Evolutionary conservation across 139 green algal species (phyloP), one percentile per base, ranked within the genome.

Genomic region (Raphidocelis subcapitata): DNA sequence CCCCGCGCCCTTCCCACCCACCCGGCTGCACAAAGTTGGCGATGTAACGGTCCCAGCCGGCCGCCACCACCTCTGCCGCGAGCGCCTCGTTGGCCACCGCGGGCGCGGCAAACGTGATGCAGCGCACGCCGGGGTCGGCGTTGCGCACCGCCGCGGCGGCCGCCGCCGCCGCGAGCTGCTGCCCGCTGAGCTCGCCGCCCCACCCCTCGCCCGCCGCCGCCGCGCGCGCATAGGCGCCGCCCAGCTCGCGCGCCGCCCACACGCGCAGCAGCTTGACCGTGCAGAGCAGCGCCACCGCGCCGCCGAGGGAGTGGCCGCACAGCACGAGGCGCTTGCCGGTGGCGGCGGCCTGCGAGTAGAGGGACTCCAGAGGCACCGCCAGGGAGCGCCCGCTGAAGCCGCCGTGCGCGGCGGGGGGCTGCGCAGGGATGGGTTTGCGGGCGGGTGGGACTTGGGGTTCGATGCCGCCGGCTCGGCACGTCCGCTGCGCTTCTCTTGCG

Each of bases 21-120:
- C 69, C 69, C 64, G 70, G 70, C 31, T 70, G 21, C 14, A 77
- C 26, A 32, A 77, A 65, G 47, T 77, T 77, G 23, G 61, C 64
- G 31, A 77, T 77, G 61, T 56, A 77, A 41, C 62, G 51, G 61
- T 77, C 61, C 70, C 70, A 77, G 1, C 70, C 70, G 29, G 61
- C 61, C 18, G 52, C 47, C 23, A 62, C n/a, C 21, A 77, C 70
- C 61, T 77, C 70, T 23, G 61, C 47, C 70, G 69, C 31, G 10
- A 77, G 47, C 24, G 36, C 46, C 1, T 33, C 56, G 36, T 77
- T 77, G 4, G 70, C 70, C 3, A 77, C 61, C 52, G 70, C 70
- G 23, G 70, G 70, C 20, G 70, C 62, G 12, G 70, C 70, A 70
- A 77, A 77, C 59, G 59, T 70, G 31, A 77, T 77, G 70, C 70